A percentile compares a stretch with the other conserved stretches of the same genome.
Evolutionary conservation across 768 basidiomycete genomes (phyloP).

Genomic region (Goffeauzyma gilvescens): DNA sequence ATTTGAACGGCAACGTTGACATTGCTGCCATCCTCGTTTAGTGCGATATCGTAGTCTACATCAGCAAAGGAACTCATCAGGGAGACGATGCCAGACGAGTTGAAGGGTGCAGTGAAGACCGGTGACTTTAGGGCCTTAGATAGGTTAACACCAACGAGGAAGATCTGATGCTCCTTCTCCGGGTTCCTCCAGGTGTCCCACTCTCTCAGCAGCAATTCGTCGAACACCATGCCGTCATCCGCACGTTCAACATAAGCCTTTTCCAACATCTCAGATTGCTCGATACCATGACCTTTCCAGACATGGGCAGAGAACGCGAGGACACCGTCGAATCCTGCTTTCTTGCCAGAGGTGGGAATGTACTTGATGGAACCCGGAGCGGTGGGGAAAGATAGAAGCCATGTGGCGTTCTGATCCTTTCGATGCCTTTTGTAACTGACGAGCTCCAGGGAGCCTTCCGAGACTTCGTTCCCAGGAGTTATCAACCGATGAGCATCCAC

Average conservation of each 20-base stretch:
- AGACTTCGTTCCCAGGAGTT: too few species aligned
- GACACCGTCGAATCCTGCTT: conserved; percentile 33
- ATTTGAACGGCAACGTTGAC: conserved; percentile 61
- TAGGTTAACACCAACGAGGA: conserved; percentile 42
- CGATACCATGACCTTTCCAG: conserved; percentile 54
- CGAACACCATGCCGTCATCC: conserved; percentile 52
- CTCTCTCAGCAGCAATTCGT: conserved; percentile 35
- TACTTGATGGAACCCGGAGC: conserved; percentile 12
- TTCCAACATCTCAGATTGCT: conserved; percentile 50
- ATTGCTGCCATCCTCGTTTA: conserved; percentile 57
- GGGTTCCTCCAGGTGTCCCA: conserved; percentile 60
- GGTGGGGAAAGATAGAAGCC: conserved; percentile 18
- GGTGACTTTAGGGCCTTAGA: not conserved
- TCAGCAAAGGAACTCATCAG: conserved; percentile 2
- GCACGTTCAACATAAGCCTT: conserved; percentile 54
- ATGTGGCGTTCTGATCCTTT: conserved; percentile 6
- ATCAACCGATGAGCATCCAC: too few species aligned
- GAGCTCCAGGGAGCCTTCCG: conserved; percentile 7
- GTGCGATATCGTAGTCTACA: conserved; percentile 29
- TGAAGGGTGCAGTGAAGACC: conserved; percentile 42
- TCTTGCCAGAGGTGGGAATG: conserved; percentile 10
- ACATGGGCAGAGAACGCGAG: conserved; percentile 77
- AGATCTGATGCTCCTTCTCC: conserved; percentile 48
- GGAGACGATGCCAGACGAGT: conserved; percentile 38
- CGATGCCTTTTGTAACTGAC: conserved; percentile 13